These are phyloP conservation scores for Thelonectria discophora DNA, from an alignment of 2,329 filamentous ascomycete species.

Conservation along the genomic window DNA sequence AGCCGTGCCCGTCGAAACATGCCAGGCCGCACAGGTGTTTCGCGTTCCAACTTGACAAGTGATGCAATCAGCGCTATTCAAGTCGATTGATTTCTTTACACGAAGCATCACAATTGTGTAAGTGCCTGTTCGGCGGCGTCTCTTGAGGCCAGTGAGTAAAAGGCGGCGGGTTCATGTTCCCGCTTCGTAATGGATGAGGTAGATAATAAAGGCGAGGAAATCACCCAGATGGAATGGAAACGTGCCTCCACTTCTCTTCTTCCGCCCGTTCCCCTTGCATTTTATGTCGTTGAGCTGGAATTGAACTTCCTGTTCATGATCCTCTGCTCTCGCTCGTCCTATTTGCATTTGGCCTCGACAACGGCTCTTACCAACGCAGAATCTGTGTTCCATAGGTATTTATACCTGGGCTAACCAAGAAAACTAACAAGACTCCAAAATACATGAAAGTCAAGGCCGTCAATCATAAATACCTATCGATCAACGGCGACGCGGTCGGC, in stretches of 20 bases:
- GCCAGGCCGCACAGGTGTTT: not conserved
- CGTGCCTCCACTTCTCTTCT: not conserved
- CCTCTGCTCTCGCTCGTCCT: not conserved
- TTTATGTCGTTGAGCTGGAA: constrained; percentile 3
- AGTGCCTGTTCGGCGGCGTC: not conserved
- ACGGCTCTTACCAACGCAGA: not conserved
- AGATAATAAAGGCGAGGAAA: no score
- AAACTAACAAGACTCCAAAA: constrained; percentile 4
- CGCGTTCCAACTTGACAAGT: not conserved
- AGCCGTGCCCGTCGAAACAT: not conserved
- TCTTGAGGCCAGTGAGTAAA: constrained; percentile 7
- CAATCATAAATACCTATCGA: constrained; percentile 19
- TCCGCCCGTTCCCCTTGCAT: not conserved
- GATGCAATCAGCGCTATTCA: not conserved
- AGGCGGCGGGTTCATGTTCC: no score
- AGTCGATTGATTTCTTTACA: not conserved
- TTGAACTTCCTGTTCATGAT: constrained; percentile 9
- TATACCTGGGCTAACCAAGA: no score
- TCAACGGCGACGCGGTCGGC: constrained; percentile 3
- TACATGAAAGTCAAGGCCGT: constrained; percentile 2
- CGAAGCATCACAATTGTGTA: not conserved
- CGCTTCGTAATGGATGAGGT: no score
- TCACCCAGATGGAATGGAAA: no score
- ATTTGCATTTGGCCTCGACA: no score
- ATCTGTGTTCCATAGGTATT: not conserved